Conservation (phyloP, 306 rosid species). For the Sechiopsis laciniata region DNA sequence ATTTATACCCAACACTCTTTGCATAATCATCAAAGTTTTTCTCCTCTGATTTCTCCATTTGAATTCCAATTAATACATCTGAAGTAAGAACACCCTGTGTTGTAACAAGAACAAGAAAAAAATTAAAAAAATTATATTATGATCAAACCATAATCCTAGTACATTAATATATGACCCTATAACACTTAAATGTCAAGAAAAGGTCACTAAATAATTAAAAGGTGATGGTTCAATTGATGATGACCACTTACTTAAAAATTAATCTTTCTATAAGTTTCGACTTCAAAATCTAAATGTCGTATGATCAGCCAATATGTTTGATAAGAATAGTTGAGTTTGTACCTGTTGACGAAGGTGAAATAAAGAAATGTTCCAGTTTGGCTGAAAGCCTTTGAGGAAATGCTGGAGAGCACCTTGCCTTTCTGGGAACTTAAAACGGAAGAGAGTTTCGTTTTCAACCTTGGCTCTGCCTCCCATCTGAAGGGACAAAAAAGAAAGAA, state of each 20-base stretch:
- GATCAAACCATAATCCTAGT: too few species aligned
- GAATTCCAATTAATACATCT: conserved; percentile 71
- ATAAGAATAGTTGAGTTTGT: too few species aligned
- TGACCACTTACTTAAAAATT: too few species aligned
- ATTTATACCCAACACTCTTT: conserved; percentile 50
- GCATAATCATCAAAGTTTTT: conserved; percentile 46
- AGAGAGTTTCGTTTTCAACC: conserved; percentile 65
- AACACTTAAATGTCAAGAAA: too few species aligned
- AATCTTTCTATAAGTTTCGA: too few species aligned
- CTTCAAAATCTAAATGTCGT: too few species aligned
- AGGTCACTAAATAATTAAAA: too few species aligned
- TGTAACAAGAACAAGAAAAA: too few species aligned
- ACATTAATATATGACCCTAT: too few species aligned
- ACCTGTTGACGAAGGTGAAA: conserved; percentile 53
- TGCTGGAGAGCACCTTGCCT: conserved; percentile 75
- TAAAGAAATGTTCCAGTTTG: conserved; percentile 78
- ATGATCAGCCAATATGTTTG: too few species aligned
- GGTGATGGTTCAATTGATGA: too few species aligned
- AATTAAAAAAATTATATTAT: too few species aligned
- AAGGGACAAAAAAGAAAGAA: background rate
- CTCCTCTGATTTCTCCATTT: conserved; percentile 47
- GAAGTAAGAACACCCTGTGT: conserved; percentile 84
- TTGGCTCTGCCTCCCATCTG: conserved; percentile 79
- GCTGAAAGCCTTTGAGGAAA: conserved; percentile 70
- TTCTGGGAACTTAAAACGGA: conserved; percentile 80